Evolutionary conservation across 2,329 filamentous ascomycete species (phyloP), one percentile per base, ranked within the genome.

Genomic region (Talaromyces sp.): DNA sequence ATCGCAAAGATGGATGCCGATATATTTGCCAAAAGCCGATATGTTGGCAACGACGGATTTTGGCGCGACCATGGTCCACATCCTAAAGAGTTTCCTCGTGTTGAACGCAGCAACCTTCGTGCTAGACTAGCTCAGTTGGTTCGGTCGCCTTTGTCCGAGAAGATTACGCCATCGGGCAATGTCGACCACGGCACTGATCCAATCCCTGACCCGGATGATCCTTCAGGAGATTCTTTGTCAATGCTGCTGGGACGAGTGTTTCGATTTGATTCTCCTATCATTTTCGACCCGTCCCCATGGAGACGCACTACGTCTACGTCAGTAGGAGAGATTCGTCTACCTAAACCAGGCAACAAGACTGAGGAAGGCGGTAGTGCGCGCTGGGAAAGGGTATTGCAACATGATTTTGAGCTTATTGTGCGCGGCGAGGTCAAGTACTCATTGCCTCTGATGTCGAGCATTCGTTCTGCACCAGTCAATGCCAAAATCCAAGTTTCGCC

Each of bases 351-450:
- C 4, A 99, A 98, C 74, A 87, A 87, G 67, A 98, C 95, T 0
- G 87, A 91, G 70, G 80, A 85, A 50, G 89, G 90, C 46, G 95
- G 93, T 9, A 88, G 88, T 1, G 86, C 89, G 70, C 86, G 93
- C 13, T 99, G 95, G 95, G 91, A 96, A 72, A 85, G 87, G 62
- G 93, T 98, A 53, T 81, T 97, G 56, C 86, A 96, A 65, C 90
- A 97, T 73, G 90, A 93, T 51, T 99, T 98, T 67, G 91, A 97
- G 66, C 82, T 99, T 55, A 93, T 98, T 63, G 85, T 99, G 49
- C 88, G 95, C 67, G 95, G 95, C 24, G 89, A 95, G 14, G 81
- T 99, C 66, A 92, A 93, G 70, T 99, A 99, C 70, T 81, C 85
- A 63, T 76, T 88, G 3, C 85, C 86, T 8, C 76, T 88, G 58